Base-by-base conservation (phyloP, 768 basidiomycete genomes). In the Rhodosporidiobolus odoratus region DNA sequence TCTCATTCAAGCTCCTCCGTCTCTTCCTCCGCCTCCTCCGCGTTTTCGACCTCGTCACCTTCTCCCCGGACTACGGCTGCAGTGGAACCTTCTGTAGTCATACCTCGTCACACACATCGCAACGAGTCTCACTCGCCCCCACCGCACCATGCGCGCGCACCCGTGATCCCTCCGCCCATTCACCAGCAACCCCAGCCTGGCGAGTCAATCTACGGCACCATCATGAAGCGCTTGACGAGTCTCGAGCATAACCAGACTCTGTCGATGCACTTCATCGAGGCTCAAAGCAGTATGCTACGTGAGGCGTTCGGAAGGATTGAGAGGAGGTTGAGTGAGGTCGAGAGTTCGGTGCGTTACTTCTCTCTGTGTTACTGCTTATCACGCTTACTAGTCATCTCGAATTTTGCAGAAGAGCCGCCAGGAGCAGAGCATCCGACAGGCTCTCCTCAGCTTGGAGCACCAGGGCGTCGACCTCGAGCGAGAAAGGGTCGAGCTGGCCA, bases 201-300 rank as follows among this genome's bases (percentile, higher is more conserved):
- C 32, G 96, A 99, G 78, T 94, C 92, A 3, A 93, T 99, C 73
- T 98, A 96, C 76, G 88, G 92, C 13, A 91, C 89, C 19, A 99
- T 98, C 75, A 94, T 94, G 87, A 95, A 96, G 75, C 88, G 93
- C 12, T 84, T 99, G 17, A 85, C 86, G 4, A 85, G 86, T 10
- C 84, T 98, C 21, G 94, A 98, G 79, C 84, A 85, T 15, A 96
- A 94, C 75, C 89, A 92, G 58, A 91, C 91, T 0, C 83, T 97
- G 6, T 88, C 91, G 53, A 84, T 87, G 30, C 80, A 86, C 25
- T 98, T 96, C 77, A 87, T 96, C 19, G 92, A 93, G 75, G 92
- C 94, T 77, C 95, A 98, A 76, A 89, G 87, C 0, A 79, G 84
- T 21, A 85, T 86, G 38, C 84, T 96, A 27, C 82, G 91, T 8